Evolutionary conservation across 2,329 filamentous ascomycete genomes (phyloP).

Genomic region (Talaromyces marneffei): DNA sequence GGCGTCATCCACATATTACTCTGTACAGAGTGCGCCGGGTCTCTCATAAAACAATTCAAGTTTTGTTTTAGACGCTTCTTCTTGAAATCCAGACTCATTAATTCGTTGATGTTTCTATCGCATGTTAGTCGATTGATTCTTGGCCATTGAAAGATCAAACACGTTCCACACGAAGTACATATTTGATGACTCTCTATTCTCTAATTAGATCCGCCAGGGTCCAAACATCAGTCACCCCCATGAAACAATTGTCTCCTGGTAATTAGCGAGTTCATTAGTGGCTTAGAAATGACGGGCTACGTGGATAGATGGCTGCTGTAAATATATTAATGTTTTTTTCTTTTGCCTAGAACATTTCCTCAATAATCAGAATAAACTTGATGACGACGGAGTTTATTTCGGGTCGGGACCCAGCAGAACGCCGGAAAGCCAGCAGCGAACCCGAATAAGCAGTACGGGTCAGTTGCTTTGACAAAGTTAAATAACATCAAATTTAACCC

Average conservation of each 20-base stretch:
- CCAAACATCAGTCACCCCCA: neutral
- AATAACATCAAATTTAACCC: neutral
- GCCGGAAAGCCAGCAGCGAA: neutral
- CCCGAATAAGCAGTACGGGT: neutral
- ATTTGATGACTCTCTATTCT: neutral
- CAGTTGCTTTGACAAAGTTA: neutral
- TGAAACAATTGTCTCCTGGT: constrained; percentile 2
- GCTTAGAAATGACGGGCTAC: too few relatives aligned
- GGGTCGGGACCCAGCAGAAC: neutral
- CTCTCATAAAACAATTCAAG: neutral
- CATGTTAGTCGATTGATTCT: neutral
- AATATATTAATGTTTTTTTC: neutral
- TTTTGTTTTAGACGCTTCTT: neutral
- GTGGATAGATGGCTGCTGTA: neutral
- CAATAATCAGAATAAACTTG: neutral
- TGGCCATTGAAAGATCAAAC: neutral
- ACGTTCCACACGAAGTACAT: neutral
- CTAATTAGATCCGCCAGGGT: neutral
- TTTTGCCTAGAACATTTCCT: neutral
- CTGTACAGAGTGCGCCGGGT: too few relatives aligned
- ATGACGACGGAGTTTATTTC: neutral
- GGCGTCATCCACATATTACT: neutral
- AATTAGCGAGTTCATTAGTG: constrained; percentile 1
- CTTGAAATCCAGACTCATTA: neutral
- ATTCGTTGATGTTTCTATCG: neutral